A percentile compares a stretch with the other conserved stretches of the same genome.
These are phyloP conservation scores for Cyclospora cayetanensis DNA, from an alignment of 169 alveolate genomes.

Conservation along the genomic window DNA sequence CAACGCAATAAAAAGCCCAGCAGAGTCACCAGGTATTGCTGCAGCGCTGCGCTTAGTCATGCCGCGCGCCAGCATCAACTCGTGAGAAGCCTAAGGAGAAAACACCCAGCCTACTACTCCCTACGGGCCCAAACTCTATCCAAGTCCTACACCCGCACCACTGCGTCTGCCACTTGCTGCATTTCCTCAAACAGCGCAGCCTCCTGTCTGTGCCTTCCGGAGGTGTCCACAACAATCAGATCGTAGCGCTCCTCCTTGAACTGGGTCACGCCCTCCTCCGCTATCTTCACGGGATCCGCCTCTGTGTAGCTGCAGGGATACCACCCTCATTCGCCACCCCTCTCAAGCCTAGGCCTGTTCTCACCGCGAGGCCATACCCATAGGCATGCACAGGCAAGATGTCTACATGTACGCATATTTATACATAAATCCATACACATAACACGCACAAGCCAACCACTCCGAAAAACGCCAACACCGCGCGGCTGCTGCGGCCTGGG, in stretches of 20 bases:
- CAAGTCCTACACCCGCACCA: constrained; percentile 70
- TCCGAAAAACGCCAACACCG: too few relatives aligned
- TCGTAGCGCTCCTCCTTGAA: constrained; percentile 96
- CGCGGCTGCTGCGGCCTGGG: too few relatives aligned
- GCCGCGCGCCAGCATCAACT: too few relatives aligned
- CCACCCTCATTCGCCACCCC: too few relatives aligned
- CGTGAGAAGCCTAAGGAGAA: too few relatives aligned
- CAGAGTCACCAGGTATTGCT: neutral
- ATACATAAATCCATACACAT: neutral
- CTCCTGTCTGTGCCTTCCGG: constrained; percentile 99
- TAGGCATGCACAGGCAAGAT: too few relatives aligned
- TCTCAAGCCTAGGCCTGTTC: too few relatives aligned
- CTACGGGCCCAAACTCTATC: neutral
- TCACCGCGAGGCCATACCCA: too few relatives aligned
- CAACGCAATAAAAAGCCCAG: neutral
- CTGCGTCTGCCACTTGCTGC: constrained; percentile 96
- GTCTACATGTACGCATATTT: neutral
- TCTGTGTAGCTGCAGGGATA: constrained; percentile 90
- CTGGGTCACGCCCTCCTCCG: constrained; percentile 98
- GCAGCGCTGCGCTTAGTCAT: too few relatives aligned
- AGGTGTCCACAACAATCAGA: constrained; percentile 98
- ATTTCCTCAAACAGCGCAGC: constrained; percentile 98
- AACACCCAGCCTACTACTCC: too few relatives aligned
- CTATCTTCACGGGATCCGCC: constrained; percentile 99
- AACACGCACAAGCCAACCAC: too few relatives aligned